Evolutionary conservation across 352 stramenopile genomes (phyloP), one percentile per base, ranked within the genome.

Genomic region (Globisporangium acanthophoron): DNA sequence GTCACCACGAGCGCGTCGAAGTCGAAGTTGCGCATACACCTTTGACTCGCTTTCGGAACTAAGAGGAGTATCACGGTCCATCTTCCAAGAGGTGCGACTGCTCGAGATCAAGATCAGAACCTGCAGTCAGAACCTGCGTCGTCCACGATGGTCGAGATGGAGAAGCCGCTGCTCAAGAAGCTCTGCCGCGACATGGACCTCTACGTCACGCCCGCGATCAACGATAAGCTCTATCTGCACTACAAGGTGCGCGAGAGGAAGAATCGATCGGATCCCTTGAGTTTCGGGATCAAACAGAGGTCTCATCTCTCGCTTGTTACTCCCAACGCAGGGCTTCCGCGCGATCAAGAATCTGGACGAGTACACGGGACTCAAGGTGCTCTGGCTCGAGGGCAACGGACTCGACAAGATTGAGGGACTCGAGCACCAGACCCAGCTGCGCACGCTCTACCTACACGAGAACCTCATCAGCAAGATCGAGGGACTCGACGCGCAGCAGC

Each of bases 221-320:
- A 98, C 70, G 92, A 98, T 70, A 97, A 96, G 58, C 77, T 98
- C 39, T 98, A 98, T 62, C 71, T 98, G 31, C 94, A 98, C 70
- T 98, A 98, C 77, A 97, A 98, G 70, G 78, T 76, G 39, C 24
- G 31, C 20, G 35, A 7, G 35, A 40, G 12, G 0, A 40, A 15
- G 11, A 15, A 11, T 40, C 3, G 6, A 27, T 45, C 43, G 16
- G 37, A 18, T 39, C n/a, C 11, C n/a, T 54, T 6, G 24, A 21
- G 7, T n/a, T 55, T 43, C 11, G 49, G 27, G 15, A 2, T 20
- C 20, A 27, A 18, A 6, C 2, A 15, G 16, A 7, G 13, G n/a
- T 52, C 24, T 50, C 21, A 31, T 31, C 33, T 47, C 49, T 18
- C 11, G 33, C 33, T 13, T 11, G 33, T 18, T 40, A 40, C 37